Conservation (phyloP, 495 filamentous ascomycete species). For the Daldinia vernicosa region DNA sequence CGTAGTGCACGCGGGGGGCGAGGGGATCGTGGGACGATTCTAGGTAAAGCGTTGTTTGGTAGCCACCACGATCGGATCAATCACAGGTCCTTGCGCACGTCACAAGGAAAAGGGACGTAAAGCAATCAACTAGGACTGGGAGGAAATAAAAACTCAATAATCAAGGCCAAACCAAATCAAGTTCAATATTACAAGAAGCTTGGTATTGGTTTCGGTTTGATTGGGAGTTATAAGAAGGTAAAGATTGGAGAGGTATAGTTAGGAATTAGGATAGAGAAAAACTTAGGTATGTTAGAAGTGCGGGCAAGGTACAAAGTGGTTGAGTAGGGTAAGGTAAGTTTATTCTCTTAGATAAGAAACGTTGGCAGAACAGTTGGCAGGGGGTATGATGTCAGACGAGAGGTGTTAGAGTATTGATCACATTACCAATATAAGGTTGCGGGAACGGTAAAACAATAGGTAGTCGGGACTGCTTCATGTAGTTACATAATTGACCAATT, state of each 20-base stretch:
- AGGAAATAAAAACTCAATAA: slow-evolving; percentile 10
- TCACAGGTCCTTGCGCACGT: slow-evolving; percentile 34
- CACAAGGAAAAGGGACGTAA: slow-evolving; percentile 21
- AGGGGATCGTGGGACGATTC: slow-evolving; percentile 32
- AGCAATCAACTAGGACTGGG: slow-evolving; percentile 4
- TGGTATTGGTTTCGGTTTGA: not conserved
- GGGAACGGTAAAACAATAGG: not conserved
- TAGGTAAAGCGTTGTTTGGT: slow-evolving; percentile 22
- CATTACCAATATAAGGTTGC: slow-evolving; percentile 1
- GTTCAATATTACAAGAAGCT: slow-evolving; percentile 3
- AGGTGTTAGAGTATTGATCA: not conserved
- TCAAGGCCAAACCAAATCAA: slow-evolving; percentile 17
- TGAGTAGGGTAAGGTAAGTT: slow-evolving; percentile 9
- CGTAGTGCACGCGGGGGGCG: slow-evolving; percentile 25
- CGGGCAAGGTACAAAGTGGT: not conserved
- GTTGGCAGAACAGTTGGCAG: not conserved
- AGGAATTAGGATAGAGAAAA: not conserved
- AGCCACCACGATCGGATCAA: slow-evolving; percentile 30
- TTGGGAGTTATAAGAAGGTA: not conserved
- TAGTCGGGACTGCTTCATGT: not conserved
- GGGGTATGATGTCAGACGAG: slow-evolving; percentile 5
- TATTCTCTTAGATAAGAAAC: slow-evolving; percentile 1
- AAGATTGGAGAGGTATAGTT: not conserved
- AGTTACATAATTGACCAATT: not conserved
- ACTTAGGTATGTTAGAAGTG: slow-evolving; percentile 1